A percentile compares a stretch with the other conserved stretches of the same genome.
These are phyloP conservation scores for Suillus hirtellus DNA, from an alignment of 768 basidiomycete genomes.

Conservation along the genomic window DNA sequence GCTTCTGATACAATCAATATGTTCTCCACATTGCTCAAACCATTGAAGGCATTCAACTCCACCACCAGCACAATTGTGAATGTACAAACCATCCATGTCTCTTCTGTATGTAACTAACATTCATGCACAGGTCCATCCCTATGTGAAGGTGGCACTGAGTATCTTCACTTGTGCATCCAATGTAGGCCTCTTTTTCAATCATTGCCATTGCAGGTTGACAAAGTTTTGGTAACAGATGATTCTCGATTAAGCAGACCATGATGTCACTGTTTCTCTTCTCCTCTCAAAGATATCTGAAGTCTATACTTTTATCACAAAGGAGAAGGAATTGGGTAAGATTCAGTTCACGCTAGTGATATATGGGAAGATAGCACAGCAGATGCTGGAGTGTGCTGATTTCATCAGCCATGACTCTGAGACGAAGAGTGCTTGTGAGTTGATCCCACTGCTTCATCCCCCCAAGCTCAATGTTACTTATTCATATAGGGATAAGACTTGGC, in stretches of 20 bases:
- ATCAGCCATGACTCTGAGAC: constrained; percentile 27
- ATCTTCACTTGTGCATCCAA: not conserved
- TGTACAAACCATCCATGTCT: not conserved
- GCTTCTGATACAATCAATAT: not conserved
- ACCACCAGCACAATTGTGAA: not conserved
- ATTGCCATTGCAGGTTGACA: too few relatives aligned
- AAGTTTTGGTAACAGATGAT: not conserved
- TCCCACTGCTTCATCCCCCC: not conserved
- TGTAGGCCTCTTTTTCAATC: not conserved
- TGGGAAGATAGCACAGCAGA: constrained; percentile 15
- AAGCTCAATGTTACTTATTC: not conserved
- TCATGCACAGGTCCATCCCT: not conserved
- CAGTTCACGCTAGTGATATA: not conserved
- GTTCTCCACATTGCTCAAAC: not conserved
- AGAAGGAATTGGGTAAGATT: not conserved
- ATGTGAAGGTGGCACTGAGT: not conserved
- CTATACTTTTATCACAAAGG: constrained; percentile 3
- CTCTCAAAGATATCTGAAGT: not conserved
- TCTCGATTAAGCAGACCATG: not conserved
- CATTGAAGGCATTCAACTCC: not conserved
- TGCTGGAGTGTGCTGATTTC: constrained; percentile 28
- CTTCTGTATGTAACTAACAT: not conserved
- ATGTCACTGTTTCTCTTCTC: not conserved
- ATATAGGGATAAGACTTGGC: not conserved
- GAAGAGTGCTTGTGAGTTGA: constrained; percentile 23